A percentile compares a stretch with the other conserved stretches of the same genome.
Evolutionary conservation across 495 filamentous ascomycete genomes (phyloP).

Genomic region (Penicillium cinerascens): DNA sequence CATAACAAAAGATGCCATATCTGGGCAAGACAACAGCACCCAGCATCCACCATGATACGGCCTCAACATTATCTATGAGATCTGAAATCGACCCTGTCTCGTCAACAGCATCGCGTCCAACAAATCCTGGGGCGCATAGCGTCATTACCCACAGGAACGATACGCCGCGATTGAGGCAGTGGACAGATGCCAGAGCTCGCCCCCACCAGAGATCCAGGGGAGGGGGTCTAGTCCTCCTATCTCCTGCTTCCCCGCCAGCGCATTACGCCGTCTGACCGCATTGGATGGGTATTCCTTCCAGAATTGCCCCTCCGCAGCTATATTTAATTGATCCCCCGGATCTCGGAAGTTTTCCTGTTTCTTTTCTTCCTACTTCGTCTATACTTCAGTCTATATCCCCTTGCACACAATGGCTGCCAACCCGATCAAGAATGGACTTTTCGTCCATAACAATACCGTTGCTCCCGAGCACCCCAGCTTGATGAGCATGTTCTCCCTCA

Average conservation of each 20-base stretch:
- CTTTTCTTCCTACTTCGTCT: background rate
- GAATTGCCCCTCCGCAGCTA: constrained; percentile 3
- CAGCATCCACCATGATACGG: background rate
- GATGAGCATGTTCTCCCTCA: constrained; percentile 77
- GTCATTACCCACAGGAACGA: constrained; percentile 12
- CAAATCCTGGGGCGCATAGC: constrained; percentile 6
- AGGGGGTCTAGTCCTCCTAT: background rate
- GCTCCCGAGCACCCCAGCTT: constrained; percentile 60
- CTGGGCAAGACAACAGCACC: background rate
- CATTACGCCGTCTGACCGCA: constrained; percentile 11
- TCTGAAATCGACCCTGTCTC: constrained; percentile 1
- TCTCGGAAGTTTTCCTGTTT: background rate
- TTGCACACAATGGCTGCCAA: constrained; percentile 30
- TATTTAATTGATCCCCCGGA: constrained; percentile 1
- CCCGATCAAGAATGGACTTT: constrained; percentile 46
- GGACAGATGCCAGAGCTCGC: constrained; percentile 5
- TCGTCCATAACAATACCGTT: constrained; percentile 57
- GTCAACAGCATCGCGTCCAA: constrained; percentile 1
- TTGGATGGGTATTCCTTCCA: background rate
- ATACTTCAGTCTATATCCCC: background rate
- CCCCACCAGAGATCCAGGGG: background rate
- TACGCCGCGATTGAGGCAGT: background rate
- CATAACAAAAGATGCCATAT: background rate
- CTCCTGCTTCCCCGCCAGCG: background rate
- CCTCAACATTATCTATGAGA: background rate